Base-by-base conservation (phyloP, 495 filamentous ascomycete genomes). In the Letharia lupina region DNA sequence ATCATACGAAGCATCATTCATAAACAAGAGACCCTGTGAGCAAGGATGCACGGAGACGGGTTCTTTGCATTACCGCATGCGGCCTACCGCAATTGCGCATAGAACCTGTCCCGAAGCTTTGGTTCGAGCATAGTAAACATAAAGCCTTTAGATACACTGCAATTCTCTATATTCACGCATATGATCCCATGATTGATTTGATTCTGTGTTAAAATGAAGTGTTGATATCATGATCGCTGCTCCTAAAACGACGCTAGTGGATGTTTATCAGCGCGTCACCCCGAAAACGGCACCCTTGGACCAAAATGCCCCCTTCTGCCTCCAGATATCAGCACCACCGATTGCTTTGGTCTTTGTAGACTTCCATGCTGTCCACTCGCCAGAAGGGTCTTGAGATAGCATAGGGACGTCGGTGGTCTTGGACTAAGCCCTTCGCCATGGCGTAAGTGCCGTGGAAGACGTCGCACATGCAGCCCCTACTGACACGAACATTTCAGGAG, bases 401-500 rank as follows among this genome's bases (percentile, higher is more conserved):
- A 10, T 41, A 35, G 50, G 18, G 62, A 28, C 23, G 13, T 54
- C n/a, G 15, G 16, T 39, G 52, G 52, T 18, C 20, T 20, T 35
- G 41, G 20, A n/a, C 12, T 4, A 28, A 57, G 18, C 28, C 31
- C 35, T 40, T 54, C 59, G 70, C 50, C 61, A 73, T 67, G 69
- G 67, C 69, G 69, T 71, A 54, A 64, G 67, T 71, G 39, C 52
- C 31, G 45, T 58, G 50, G 41, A 40, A 70, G 60, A 48, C 52
- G 58, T 54, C 28, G 20, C n/a, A 9, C 47, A 67, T 44, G 57
- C n/a, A 37, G 23, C 3, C 33, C 6, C 16, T 54, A 56, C 70
- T 73, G 67, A 74, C 69, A 63, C 39, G 68, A 9, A 23, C 31
- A 68, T 68, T 59, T 45, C 41, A 72, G 68, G 61, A 69, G 76